Percentiles rank a stretch among this genome's conserved stretches.
These are phyloP conservation scores for Pulchroboletus neoregius DNA, from an alignment of 1,284 basidiomycete species.

Conservation along the genomic window DNA sequence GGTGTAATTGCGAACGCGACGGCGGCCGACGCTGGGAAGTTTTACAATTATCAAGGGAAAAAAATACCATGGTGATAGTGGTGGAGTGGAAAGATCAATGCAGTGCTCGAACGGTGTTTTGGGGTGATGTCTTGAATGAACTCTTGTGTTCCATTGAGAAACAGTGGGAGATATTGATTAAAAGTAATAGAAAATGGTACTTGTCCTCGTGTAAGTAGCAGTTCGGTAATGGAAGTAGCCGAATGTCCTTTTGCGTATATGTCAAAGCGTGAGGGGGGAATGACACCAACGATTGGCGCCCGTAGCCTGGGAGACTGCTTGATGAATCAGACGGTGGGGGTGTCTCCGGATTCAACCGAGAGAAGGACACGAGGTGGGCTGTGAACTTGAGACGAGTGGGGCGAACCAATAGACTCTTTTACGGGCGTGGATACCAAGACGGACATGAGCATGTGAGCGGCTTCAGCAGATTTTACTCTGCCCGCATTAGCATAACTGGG, in stretches of 20 bases:
- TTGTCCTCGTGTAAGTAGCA: background rate
- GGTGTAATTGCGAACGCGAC: background rate
- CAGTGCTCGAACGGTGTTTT: background rate
- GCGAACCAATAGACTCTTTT: background rate
- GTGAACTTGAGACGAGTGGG: background rate
- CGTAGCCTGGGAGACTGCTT: constrained; percentile 10
- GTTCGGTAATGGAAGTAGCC: too few species aligned
- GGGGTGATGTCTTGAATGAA: background rate
- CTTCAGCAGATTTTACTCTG: background rate
- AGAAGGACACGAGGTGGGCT: constrained; percentile 2
- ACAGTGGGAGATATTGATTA: background rate
- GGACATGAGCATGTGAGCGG: background rate
- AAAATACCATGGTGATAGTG: constrained; percentile 2
- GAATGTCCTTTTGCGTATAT: background rate
- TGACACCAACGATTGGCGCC: constrained; percentile 22
- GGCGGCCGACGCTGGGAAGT: constrained; percentile 12
- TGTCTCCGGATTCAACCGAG: constrained; percentile 2
- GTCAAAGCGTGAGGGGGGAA: background rate
- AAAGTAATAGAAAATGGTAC: background rate
- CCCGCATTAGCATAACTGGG: background rate
- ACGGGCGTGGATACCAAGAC: constrained; percentile 1
- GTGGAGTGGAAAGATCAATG: background rate
- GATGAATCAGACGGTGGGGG: background rate
- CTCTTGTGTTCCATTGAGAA: background rate
- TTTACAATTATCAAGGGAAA: constrained; percentile 4